Evolutionary conservation across 2,329 filamentous ascomycete species (phyloP).

Genomic region (Geosmithia morbida): DNA sequence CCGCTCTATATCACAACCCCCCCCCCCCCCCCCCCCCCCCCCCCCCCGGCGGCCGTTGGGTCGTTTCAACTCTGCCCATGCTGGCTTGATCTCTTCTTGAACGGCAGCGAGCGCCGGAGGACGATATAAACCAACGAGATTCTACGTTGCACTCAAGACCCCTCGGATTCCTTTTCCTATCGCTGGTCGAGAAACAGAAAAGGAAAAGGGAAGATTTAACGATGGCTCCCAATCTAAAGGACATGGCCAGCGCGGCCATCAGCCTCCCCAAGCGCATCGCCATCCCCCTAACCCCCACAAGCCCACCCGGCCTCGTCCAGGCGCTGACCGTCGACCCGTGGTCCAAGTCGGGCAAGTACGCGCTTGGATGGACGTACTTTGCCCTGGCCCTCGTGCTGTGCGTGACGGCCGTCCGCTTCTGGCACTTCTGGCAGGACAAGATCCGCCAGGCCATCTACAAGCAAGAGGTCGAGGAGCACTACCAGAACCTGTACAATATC

Average conservation of each 20-base stretch:
- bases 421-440: slow-evolving; percentile 88
- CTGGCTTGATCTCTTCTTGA: not conserved
- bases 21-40: not conserved
- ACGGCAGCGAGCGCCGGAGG: not conserved
- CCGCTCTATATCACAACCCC: not conserved
- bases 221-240: slow-evolving; percentile 25
- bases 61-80: slow-evolving; percentile 1
- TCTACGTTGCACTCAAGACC: too few relatives aligned
- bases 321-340: slow-evolving; percentile 63
- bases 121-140: not conserved
- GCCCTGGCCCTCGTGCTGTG: slow-evolving; percentile 55
- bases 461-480: slow-evolving; percentile 58
- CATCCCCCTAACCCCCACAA: slow-evolving; percentile 44
- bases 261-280: slow-evolving; percentile 36
- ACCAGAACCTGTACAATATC: slow-evolving; percentile 35
- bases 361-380: slow-evolving; percentile 78
- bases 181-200: not conserved
- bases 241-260: slow-evolving; percentile 16
- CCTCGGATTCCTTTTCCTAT: too few relatives aligned
- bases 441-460: slow-evolving; percentile 82
- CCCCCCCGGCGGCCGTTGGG: not conserved
- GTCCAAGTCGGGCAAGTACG: slow-evolving; percentile 73
- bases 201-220: not conserved
- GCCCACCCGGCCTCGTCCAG: slow-evolving; percentile 46
- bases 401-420: slow-evolving; percentile 58